Base-by-base conservation (phyloP, 306 rosid species). In the Gastrolobium villosum region DNA sequence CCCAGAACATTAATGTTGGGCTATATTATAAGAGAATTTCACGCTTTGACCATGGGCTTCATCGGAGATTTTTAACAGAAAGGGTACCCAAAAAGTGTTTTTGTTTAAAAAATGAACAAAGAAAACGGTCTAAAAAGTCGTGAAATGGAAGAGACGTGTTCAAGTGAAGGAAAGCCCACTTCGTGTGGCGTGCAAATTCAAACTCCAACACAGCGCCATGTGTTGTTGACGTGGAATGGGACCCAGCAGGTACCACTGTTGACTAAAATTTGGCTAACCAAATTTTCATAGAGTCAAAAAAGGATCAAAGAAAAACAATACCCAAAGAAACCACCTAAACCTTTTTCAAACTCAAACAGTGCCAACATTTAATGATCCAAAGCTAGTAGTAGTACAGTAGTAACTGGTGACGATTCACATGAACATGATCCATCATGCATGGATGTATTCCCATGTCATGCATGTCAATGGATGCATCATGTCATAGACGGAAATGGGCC, bases 211-310 rank as follows among this genome's bases (percentile, higher is more conserved):
- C 81, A 54, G 44, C 8, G 79, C 77, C 88, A 81, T 67, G 87
- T 84, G 83, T 65, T 31, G 62, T 28, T 80, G 87, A 88, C 91
- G 90, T 84, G 93, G 90, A 82, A 5, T 63, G 90, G 92, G 89
- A 40, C 93, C 94, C 85, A 59, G 15, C 3, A 1, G 1, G 81
- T 60, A 78, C 74, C 45, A 13, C n/a, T 10, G 3, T 15, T 81
- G 81, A 78, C 87, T 30, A 75, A 70, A 20, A 20, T 20, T 20
- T 72, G 84, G 83, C 79, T 81, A 78, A 77, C 72, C 41, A 30
- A 49, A 7, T 6, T 59, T 32, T 75, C 36, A 5, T 1, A n/a
- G 10, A 69, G 82, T 78, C 76, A 63, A 84, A 74, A 52, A 54
- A 6, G 34, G n/a, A 75, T 9, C 44, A 46, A 49, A 74, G 30